These are phyloP conservation scores for Novakomyces olei DNA, from an alignment of 805 yeast species.

Conservation along the genomic window DNA sequence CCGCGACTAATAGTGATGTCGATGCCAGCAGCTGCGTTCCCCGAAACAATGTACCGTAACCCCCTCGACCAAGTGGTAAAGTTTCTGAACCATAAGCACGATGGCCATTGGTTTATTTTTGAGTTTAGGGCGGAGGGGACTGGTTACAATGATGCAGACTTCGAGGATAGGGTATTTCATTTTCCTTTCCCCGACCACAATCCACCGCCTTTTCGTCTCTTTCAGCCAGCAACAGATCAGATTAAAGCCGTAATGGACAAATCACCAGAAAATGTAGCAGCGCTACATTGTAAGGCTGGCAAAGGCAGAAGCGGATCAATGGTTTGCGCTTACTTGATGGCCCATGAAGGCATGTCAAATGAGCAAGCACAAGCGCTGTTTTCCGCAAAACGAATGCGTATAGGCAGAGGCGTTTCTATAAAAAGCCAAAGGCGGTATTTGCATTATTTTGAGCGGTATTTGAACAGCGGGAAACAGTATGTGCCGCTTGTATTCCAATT, in stretches of 20 bases:
- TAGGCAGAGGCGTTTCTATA: slow-evolving; percentile 1
- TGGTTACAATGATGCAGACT: not conserved
- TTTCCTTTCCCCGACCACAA: slow-evolving; percentile 2
- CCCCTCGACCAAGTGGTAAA: not conserved
- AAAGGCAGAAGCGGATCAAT: slow-evolving; percentile 3
- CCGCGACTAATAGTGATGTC: slow-evolving; percentile 1
- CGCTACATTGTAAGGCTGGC: slow-evolving; percentile 3
- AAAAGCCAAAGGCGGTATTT: slow-evolving; percentile 1
- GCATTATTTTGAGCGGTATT: not conserved
- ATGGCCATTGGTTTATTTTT: not conserved
- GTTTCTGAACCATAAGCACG: not conserved
- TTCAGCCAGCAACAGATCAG: not conserved
- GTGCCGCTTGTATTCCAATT: too few relatives aligned
- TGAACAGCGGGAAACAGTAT: not conserved
- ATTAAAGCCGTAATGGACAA: not conserved
- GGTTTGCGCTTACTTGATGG: slow-evolving; percentile 1
- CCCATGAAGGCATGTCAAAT: not conserved
- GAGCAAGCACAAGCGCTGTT: not conserved
- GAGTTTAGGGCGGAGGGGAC: slow-evolving; percentile 1
- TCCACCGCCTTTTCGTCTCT: slow-evolving; percentile 2
- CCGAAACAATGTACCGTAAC: not conserved
- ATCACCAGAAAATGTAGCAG: not conserved
- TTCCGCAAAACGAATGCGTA: not conserved
- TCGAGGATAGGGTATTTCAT: not conserved
- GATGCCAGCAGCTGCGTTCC: not conserved